Base-by-base conservation (phyloP, 345 rosid species). In the Clausena lansium region DNA sequence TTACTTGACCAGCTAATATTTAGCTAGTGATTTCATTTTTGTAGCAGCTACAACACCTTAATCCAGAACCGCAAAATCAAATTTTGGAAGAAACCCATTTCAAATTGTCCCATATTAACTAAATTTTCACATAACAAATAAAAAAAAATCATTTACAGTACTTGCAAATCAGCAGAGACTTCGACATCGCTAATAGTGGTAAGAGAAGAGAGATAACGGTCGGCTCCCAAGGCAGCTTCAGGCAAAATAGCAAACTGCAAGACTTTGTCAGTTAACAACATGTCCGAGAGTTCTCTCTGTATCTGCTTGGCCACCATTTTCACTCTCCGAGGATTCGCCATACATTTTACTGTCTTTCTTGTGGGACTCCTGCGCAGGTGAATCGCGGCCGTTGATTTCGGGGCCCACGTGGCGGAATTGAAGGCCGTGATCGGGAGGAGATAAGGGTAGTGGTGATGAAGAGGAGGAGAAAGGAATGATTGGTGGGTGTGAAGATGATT, bases 291-390 rank as follows among this genome's bases (percentile, higher is more conserved):
- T 82, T 92, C 98, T 67, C 98, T 90, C 85, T 83, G 86, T 79
- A 95, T 92, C 84, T 95, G 97, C 76, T 89, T 93, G 50, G 98
- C 94, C 59, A 92, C 98, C 95, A 91, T 95, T 83, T 91, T 87
- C 62, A 93, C 98, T 84, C 98, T 81, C 66, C 99, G 89, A 32
- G 91, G 97, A 75, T 89, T 91, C 41, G 98, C 98, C 99, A 95
- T 95, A 80, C 98, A 95, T 85, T 62, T 87, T 27, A 92, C 38
- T 24, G 52, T 27, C 30, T 24, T 39, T 9, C 14, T 76, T 11
- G 71, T 2, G 41, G 6, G 57, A 45, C 41, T 10, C 25, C 80
- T 30, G 32, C 75, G 85, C 38, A 80, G 83, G 70, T 70, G 85
- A 70, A 70, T 52, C 30, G 81, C 77, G 47, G 77, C 68, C 73